phyloP scores from a whole-genome alignment of 1,139 yeast species.

The Kurtzmaniella natalensis region DNA sequence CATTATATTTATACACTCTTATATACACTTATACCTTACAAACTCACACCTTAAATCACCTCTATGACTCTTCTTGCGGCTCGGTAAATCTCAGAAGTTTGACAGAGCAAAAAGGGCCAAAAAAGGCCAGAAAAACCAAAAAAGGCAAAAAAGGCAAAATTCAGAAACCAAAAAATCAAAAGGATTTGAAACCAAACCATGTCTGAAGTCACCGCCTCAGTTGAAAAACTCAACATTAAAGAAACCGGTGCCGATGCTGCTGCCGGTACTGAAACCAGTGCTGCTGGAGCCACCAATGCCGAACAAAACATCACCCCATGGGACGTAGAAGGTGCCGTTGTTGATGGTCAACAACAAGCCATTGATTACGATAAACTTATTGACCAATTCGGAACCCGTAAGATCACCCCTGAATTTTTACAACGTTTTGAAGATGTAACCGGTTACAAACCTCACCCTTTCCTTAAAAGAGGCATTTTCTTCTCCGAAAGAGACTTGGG shows the following conservation, averaged over 20 bases:
- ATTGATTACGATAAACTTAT: constrained; percentile 90
- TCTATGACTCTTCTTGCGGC: too few species aligned
- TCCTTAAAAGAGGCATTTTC: constrained; percentile 85
- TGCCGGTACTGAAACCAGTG: constrained; percentile 15
- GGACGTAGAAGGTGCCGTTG: constrained; percentile 99
- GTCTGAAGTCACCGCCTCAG: constrained; percentile 11
- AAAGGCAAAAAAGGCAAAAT: too few species aligned
- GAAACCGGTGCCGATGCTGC: constrained; percentile 12
- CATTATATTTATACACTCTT: too few species aligned
- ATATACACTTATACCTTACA: too few species aligned
- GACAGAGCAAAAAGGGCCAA: too few species aligned
- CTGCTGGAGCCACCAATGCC: neutral
- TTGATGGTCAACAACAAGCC: constrained; percentile 82
- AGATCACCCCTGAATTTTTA: constrained; percentile 66
- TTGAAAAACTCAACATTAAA: constrained; percentile 20
- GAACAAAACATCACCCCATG: constrained; percentile 90
- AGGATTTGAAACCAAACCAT: too few species aligned
- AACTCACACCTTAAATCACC: too few species aligned
- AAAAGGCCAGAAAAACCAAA: too few species aligned
- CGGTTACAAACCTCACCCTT: constrained; percentile 91
- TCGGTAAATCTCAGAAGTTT: too few species aligned
- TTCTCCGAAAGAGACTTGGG: constrained; percentile 88
- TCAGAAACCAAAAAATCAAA: too few species aligned
- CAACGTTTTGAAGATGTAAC: constrained; percentile 75
- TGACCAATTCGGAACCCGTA: constrained; percentile 80